These are phyloP conservation scores for Aureobasidium vineae DNA, from an alignment of 2,329 filamentous ascomycete genomes.

Conservation along the genomic window DNA sequence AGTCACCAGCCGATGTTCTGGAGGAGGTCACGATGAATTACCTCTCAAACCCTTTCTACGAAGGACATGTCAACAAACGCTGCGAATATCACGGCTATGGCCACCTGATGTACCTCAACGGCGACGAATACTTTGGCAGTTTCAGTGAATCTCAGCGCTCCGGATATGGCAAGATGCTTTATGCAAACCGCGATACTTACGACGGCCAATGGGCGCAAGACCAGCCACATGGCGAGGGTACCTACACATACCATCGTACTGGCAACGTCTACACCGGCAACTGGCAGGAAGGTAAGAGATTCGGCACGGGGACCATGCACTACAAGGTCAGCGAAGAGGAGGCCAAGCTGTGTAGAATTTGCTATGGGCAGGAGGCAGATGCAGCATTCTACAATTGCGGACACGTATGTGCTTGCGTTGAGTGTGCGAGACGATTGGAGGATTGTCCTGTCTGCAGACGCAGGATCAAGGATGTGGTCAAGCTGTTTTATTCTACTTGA, in stretches of 20 bases:
- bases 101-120: slow-evolving; percentile 53
- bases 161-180: slow-evolving; percentile 58
- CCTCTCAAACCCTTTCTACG: slow-evolving; percentile 57
- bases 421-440: slow-evolving; percentile 59
- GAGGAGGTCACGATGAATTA: slow-evolving; percentile 50
- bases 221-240: slow-evolving; percentile 59
- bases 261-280: slow-evolving; percentile 62
- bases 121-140: slow-evolving; percentile 56
- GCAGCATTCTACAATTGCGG: slow-evolving; percentile 63
- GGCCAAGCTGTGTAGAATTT: slow-evolving; percentile 59
- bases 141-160: slow-evolving; percentile 55
- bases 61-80: slow-evolving; percentile 49
- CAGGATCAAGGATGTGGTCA: slow-evolving; percentile 56
- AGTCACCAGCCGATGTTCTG: background rate
- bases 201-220: slow-evolving; percentile 62
- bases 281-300: slow-evolving; percentile 59
- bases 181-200: slow-evolving; percentile 63
- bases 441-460: slow-evolving; percentile 61
- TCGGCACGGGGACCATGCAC: slow-evolving; percentile 61
- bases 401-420: slow-evolving; percentile 60
- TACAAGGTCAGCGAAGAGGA: slow-evolving; percentile 63
- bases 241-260: slow-evolving; percentile 55
- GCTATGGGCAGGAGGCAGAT: slow-evolving; percentile 60
- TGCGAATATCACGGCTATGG: slow-evolving; percentile 55
- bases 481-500: slow-evolving; percentile 47